Evolutionary conservation across 2,329 filamentous ascomycete genomes (phyloP).

Genomic region (Chalaropsis thielavioides): DNA sequence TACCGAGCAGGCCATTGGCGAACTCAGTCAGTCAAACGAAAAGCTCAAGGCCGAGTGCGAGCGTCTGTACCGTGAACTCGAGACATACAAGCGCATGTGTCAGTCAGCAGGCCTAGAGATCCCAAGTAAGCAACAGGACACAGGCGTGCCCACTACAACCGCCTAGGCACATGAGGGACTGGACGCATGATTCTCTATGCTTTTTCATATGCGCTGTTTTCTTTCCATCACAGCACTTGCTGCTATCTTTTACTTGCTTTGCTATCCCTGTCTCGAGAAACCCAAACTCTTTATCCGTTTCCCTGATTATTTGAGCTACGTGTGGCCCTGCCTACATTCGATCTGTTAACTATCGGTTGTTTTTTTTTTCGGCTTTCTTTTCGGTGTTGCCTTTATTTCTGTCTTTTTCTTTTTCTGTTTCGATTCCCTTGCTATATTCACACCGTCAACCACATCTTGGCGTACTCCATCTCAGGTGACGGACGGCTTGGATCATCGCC

Average conservation of each 20-base stretch:
- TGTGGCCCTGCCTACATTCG: not conserved
- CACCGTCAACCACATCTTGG: not conserved
- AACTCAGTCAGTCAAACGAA: slow-evolving; percentile 75
- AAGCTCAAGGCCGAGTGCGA: slow-evolving; percentile 73
- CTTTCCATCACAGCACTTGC: not conserved
- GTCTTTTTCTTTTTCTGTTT: not conserved
- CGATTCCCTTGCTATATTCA: not conserved
- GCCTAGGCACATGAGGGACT: not conserved
- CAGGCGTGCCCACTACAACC: slow-evolving; percentile 1
- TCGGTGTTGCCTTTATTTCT: not conserved
- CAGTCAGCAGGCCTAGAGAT: slow-evolving; percentile 42
- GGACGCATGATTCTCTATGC: not conserved
- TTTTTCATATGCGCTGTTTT: not conserved
- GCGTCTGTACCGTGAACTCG: slow-evolving; percentile 60
- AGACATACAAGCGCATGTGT: slow-evolving; percentile 61
- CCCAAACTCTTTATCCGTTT: not conserved
- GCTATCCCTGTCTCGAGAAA: not conserved
- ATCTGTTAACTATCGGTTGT: not conserved
- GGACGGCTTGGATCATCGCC: not conserved
- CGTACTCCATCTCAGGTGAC: not conserved
- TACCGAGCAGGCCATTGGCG: slow-evolving; percentile 75
- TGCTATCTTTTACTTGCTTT: not conserved
- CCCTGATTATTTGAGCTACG: not conserved
- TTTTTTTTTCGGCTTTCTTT: not conserved
- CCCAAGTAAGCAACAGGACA: slow-evolving; percentile 16